Evolutionary conservation across 2,329 filamentous ascomycete genomes (phyloP).

Genomic region (Ophiostoma fasciatum): DNA sequence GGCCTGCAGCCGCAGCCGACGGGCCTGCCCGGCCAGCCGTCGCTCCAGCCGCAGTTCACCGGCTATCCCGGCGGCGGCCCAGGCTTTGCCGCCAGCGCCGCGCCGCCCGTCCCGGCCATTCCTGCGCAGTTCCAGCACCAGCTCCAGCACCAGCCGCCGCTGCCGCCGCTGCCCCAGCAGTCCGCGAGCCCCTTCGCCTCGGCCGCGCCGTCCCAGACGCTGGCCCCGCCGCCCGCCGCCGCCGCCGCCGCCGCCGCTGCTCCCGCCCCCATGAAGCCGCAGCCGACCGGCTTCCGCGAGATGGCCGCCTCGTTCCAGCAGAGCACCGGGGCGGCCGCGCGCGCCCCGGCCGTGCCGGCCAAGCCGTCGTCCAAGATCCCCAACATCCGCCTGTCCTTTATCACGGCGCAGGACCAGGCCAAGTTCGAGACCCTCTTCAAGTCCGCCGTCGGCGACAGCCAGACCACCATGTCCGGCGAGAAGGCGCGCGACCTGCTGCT

Average conservation of each 20-base stretch:
- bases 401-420: conserved; percentile 84
- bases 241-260: too few relatives aligned
- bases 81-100: conserved; percentile 42
- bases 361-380: conserved; percentile 64
- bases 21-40: conserved; percentile 37
- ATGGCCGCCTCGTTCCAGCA: conserved; percentile 54
- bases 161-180: conserved; percentile 20
- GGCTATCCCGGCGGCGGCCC: conserved; percentile 35
- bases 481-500: conserved; percentile 82
- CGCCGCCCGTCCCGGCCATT: conserved; percentile 42
- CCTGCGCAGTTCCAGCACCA: conserved; percentile 45
- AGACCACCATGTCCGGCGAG: conserved; percentile 79
- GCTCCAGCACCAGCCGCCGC: conserved; percentile 13
- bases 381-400: conserved; percentile 87
- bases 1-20: conserved; percentile 29
- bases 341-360: conserved; percentile 25
- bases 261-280: conserved; percentile 45
- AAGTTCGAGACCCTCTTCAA: conserved; percentile 98
- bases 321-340: conserved; percentile 23
- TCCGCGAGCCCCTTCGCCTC: conserved; percentile 30
- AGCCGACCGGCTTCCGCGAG: conserved; percentile 49
- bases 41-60: conserved; percentile 43
- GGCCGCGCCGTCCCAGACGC: conserved; percentile 28
- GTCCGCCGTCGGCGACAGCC: conserved; percentile 72
- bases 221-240: conserved; percentile 38